These are phyloP conservation scores for Trichosporon ovoides DNA, from an alignment of 1,284 basidiomycete genomes.

Conservation along the genomic window DNA sequence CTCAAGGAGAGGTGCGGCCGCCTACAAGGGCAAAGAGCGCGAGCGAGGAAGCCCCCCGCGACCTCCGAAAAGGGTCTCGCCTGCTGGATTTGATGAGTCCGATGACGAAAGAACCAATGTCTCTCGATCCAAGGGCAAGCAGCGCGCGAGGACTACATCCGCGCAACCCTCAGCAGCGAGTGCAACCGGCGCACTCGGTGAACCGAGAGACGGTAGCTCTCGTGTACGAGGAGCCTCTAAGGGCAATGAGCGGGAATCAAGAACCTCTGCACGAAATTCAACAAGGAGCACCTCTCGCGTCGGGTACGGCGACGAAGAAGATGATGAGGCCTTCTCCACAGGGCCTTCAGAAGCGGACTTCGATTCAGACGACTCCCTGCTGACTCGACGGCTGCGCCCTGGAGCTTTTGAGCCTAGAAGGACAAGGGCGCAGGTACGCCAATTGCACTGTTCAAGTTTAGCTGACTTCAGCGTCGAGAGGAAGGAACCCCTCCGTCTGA, in stretches of 20 bases:
- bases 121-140: no score
- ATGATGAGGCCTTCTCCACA: not conserved
- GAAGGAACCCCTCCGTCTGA: not conserved
- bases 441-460: no score
- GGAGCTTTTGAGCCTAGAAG: not conserved
- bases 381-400: not conserved
- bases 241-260: no score
- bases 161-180: no score
- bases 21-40: not conserved
- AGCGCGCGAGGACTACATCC: no score
- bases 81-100: not conserved
- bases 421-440: slow-evolving; percentile 2
- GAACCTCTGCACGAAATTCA: no score
- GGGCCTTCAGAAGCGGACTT: not conserved
- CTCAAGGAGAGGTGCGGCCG: no score
- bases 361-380: not conserved
- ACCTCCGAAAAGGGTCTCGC: not conserved
- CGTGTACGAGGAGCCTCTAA: not conserved
- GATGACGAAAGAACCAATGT: no score
- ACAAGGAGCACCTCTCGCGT: no score
- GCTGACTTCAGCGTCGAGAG: not conserved
- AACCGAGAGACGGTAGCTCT: no score
- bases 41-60: not conserved
- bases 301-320: not conserved
- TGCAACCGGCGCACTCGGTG: no score